Conservation (phyloP, 1,139 yeast genomes). For the Protomyces arabidopsidicola region DNA sequence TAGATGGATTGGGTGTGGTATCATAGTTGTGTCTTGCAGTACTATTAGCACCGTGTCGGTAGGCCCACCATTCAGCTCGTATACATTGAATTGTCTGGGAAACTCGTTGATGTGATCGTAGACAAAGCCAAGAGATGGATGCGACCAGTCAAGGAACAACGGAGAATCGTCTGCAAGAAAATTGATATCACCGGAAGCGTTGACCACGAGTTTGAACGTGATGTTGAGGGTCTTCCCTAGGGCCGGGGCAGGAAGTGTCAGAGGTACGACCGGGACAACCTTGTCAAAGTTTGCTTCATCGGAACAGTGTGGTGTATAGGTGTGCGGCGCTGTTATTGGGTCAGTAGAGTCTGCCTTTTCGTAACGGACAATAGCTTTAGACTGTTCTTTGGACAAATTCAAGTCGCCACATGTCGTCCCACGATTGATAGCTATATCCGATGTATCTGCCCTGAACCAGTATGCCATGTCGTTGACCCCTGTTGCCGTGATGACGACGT, state of each 20-base stretch:
- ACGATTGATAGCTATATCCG: background rate
- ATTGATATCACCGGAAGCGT: background rate
- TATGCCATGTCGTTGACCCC: constrained; percentile 29
- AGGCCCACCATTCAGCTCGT: background rate
- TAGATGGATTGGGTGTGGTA: constrained; percentile 65
- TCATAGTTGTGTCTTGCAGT: background rate
- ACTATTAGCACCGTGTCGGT: background rate
- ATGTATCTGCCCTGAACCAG: constrained; percentile 41
- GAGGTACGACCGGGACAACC: background rate
- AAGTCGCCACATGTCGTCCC: background rate
- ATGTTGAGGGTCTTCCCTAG: background rate
- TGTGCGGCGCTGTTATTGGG: background rate
- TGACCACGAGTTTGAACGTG: background rate
- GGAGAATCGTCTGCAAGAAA: background rate
- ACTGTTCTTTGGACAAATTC: background rate
- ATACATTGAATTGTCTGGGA: background rate
- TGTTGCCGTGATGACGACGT: constrained; percentile 45
- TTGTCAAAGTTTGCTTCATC: background rate
- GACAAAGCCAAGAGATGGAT: background rate
- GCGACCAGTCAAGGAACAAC: background rate
- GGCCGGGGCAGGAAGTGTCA: background rate
- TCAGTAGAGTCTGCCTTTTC: background rate
- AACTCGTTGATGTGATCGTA: background rate
- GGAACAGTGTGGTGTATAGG: background rate
- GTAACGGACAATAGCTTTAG: constrained; percentile 4